Conservation (phyloP, 2,329 filamentous ascomycete species). For the Cladophialophora psammophila region DNA sequence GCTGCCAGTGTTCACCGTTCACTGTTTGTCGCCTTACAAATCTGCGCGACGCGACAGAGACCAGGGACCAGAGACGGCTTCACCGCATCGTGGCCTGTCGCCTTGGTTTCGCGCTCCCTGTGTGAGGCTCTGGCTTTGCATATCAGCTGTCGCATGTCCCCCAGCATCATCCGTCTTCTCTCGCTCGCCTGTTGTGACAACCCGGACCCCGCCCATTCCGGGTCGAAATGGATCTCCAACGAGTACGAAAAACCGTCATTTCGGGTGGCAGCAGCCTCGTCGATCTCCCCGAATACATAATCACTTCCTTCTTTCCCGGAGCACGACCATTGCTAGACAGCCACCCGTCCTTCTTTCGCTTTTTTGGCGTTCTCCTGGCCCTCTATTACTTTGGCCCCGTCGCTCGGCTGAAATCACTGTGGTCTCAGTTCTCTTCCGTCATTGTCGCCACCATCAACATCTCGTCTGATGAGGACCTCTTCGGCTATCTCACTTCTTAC, state of each 20-base stretch:
- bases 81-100: background rate
- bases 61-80: background rate
- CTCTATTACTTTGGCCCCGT: slow-evolving; percentile 40
- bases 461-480: slow-evolving; percentile 41
- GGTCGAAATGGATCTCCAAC: slow-evolving; percentile 33
- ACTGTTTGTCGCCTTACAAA: slow-evolving; percentile 19
- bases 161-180: background rate
- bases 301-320: slow-evolving; percentile 38
- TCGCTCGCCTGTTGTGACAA: background rate
- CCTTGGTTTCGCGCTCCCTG: slow-evolving; percentile 1
- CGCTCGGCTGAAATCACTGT: slow-evolving; percentile 36
- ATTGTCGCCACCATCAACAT: slow-evolving; percentile 38
- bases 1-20: too few species aligned
- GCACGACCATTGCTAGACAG: slow-evolving; percentile 38
- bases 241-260: slow-evolving; percentile 24
- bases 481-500: slow-evolving; percentile 37
- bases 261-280: slow-evolving; percentile 30
- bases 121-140: slow-evolving; percentile 14
- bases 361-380: slow-evolving; percentile 39
- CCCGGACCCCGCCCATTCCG: background rate
- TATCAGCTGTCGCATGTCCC: slow-evolving; percentile 18
- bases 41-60: background rate
- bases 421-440: slow-evolving; percentile 36
- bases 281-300: slow-evolving; percentile 38
- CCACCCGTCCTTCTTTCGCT: slow-evolving; percentile 37